These are phyloP conservation scores for Nannizziopsis arthrosporioides DNA, from an alignment of 2,329 filamentous ascomycete species.

Conservation along the genomic window DNA sequence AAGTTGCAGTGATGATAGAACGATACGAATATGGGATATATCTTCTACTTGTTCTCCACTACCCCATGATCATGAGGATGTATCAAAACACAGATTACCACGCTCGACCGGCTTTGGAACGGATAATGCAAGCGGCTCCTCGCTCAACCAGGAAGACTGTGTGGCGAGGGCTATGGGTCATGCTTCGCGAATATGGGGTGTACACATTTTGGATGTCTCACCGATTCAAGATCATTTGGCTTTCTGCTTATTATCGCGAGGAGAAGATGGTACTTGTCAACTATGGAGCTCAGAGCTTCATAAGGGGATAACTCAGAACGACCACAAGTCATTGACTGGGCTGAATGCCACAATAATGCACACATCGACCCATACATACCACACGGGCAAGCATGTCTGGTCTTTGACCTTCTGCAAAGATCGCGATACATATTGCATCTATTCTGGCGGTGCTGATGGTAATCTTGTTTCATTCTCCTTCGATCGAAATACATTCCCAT, in stretches of 20 bases:
- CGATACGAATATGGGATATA: slow-evolving; percentile 78
- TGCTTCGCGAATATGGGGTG: slow-evolving; percentile 76
- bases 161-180: slow-evolving; percentile 75
- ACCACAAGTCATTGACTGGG: slow-evolving; percentile 18
- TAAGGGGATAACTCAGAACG: slow-evolving; percentile 11
- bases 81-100: background rate
- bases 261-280: slow-evolving; percentile 70
- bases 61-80: slow-evolving; percentile 21
- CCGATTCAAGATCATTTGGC: slow-evolving; percentile 16
- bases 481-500: slow-evolving; percentile 12
- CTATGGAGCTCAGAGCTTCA: slow-evolving; percentile 52
- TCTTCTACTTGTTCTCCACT: slow-evolving; percentile 39
- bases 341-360: slow-evolving; percentile 37
- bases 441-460: slow-evolving; percentile 79
- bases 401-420: slow-evolving; percentile 42
- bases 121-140: slow-evolving; percentile 22
- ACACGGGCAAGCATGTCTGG: slow-evolving; percentile 88
- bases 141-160: slow-evolving; percentile 35
- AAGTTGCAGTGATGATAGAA: slow-evolving; percentile 91
- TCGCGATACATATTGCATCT: slow-evolving; percentile 31
- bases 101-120: slow-evolving; percentile 49
- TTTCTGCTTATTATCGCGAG: slow-evolving; percentile 59
- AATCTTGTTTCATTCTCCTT: slow-evolving; percentile 33
- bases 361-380: slow-evolving; percentile 48
- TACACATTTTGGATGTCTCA: slow-evolving; percentile 49